These are phyloP conservation scores for Alternaria arborescens DNA, from an alignment of 2,329 filamentous ascomycete genomes.

Conservation along the genomic window DNA sequence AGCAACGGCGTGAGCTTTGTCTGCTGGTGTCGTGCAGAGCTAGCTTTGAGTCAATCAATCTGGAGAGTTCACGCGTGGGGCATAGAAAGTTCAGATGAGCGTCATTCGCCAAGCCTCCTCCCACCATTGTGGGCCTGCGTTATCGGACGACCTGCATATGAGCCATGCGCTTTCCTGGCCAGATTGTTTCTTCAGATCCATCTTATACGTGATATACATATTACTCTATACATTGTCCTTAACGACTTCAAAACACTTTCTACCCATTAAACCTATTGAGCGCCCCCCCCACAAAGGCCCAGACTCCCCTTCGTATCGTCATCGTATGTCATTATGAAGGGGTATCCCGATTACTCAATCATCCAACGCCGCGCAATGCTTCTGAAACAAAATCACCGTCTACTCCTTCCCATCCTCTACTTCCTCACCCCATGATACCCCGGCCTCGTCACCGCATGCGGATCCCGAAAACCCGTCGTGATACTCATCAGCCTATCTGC, in stretches of 20 bases:
- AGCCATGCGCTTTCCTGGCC: too few relatives aligned
- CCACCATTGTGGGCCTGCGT: slow-evolving; percentile 17
- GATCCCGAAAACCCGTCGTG: slow-evolving; percentile 41
- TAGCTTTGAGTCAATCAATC: slow-evolving; percentile 10
- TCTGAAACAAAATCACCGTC: neutral
- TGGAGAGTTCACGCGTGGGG: slow-evolving; percentile 13
- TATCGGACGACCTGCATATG: slow-evolving; percentile 16
- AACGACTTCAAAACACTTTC: neutral
- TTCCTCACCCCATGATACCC: slow-evolving; percentile 18
- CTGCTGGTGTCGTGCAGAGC: neutral
- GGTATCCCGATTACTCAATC: neutral
- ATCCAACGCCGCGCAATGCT: slow-evolving; percentile 4
- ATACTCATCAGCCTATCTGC: slow-evolving; percentile 50
- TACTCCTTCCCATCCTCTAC: slow-evolving; percentile 3
- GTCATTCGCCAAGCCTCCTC: slow-evolving; percentile 35
- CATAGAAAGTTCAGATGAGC: slow-evolving; percentile 29
- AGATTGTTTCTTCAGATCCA: neutral
- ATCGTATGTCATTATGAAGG: neutral
- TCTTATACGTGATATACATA: neutral
- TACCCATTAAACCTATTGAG: neutral
- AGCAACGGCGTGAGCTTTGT: neutral
- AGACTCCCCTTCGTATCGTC: neutral
- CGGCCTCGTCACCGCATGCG: slow-evolving; percentile 23
- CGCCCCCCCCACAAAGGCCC: neutral
- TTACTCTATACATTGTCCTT: neutral